Evolutionary conservation across 371 early-diverging fungal genomes (phyloP), one percentile per base, ranked within the genome.

Genomic region (Phascolomyces articulosus): DNA sequence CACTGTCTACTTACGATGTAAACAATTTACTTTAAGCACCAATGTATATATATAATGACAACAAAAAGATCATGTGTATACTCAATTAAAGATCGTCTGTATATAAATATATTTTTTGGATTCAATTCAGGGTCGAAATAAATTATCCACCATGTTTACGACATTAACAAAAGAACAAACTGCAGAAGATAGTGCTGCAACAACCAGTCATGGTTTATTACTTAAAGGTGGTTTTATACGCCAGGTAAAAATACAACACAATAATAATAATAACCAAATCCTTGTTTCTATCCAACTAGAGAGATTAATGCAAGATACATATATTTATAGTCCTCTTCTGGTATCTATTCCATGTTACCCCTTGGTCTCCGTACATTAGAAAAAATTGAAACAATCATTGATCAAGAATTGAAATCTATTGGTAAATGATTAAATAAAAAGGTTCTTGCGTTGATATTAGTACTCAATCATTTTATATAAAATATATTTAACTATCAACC

Each of bases 281-380:
- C n/a, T n/a, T n/a, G n/a, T n/a, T n/a, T n/a, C n/a, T n/a, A n/a
- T n/a, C n/a, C 15, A 44, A 7, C 15, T 15, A 16, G 16, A 16
- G 15, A 4, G 6, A 18, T 44, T 4, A 44, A 34, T 34, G 34
- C 44, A 15, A 44, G 15, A 16, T 15, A 8, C n/a, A 40, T 47
- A 31, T 3, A 18, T 2, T 16, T 23, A 41, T 67, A 90, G 88
- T 89, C 91, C 13, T 82, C 89, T 13, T 85, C 95, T 6, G 96
- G 96, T 2, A 87, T 95, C 26, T 95, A 89, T 80, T 87, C 89
- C 1, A 75, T 94, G 21, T 72, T 96, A 53, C 96, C 96, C 10
- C 71, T 92, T 26, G 96, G 90, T 2, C 79, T 93, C 24, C 79
- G 93, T 15, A 86, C 88, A 2, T 65, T 94, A 8, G 80, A 79